phyloP scores from a whole-genome alignment of 116 monocot genomes.

The Papilionanthe hybrid region DNA sequence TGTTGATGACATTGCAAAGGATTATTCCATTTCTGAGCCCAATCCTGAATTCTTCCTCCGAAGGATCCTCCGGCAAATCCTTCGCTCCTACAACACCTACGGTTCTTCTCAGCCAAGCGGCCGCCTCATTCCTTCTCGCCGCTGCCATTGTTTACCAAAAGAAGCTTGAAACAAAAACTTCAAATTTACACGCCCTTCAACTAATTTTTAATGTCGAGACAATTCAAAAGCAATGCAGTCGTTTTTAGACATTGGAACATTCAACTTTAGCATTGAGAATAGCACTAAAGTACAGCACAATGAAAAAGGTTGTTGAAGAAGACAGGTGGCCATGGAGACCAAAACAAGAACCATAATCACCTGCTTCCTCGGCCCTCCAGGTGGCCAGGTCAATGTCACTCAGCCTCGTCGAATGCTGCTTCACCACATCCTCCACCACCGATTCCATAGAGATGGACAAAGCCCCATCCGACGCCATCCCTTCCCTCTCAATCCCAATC shows the following conservation, averaged over 20 bases:
- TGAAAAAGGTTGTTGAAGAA: neutral
- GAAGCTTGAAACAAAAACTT: neutral
- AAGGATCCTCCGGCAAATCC: constrained; percentile 59
- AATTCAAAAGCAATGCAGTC: neutral
- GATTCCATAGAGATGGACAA: constrained; percentile 11
- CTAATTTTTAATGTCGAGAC: neutral
- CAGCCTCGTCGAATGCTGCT: constrained; percentile 17
- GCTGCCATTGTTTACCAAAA: constrained; percentile 24
- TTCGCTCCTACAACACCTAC: constrained; percentile 35
- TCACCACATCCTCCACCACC: constrained; percentile 37
- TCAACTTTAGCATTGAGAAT: neutral
- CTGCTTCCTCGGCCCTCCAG: constrained; percentile 33
- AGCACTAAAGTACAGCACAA: neutral
- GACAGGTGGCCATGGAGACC: too few species aligned
- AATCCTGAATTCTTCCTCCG: constrained; percentile 56
- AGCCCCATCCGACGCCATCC: constrained; percentile 29
- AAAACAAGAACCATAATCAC: constrained; percentile 7
- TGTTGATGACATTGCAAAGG: constrained; percentile 69
- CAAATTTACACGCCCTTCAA: neutral
- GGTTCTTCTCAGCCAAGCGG: constrained; percentile 46
- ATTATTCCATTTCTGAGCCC: constrained; percentile 63
- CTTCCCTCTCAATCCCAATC: too few species aligned
- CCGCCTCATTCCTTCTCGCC: constrained; percentile 50
- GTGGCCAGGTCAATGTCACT: constrained; percentile 25
- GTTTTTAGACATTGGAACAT: neutral